Conservation (phyloP, 2,329 filamentous ascomycete genomes). For the Zasmidium cellare region DNA sequence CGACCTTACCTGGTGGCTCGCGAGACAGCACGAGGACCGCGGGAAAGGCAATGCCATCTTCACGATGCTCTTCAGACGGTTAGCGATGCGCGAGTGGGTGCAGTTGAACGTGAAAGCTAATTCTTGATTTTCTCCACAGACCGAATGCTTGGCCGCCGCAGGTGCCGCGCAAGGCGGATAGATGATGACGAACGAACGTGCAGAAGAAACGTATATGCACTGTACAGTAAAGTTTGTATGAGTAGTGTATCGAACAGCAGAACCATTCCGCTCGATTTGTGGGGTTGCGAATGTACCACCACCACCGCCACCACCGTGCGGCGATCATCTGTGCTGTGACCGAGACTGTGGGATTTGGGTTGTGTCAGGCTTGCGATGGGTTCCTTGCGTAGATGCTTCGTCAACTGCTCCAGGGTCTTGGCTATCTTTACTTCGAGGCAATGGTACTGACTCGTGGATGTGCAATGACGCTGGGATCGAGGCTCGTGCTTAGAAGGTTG, state of each 20-base stretch:
- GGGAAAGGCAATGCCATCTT: constrained; percentile 30
- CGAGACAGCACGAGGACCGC: constrained; percentile 39
- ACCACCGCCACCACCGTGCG: no score
- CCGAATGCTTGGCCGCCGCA: constrained; percentile 13
- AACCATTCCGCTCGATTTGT: not conserved
- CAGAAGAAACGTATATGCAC: not conserved
- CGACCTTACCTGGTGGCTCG: constrained; percentile 42
- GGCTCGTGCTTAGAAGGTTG: no score
- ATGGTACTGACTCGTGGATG: no score
- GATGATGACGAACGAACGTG: no score
- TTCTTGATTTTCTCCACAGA: constrained; percentile 3
- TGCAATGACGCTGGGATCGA: no score
- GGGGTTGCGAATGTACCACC: not conserved
- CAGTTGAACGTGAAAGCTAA: constrained; percentile 22
- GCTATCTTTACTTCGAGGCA: not conserved
- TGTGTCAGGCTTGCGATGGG: no score
- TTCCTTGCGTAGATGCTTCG: not conserved
- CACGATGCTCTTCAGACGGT: constrained; percentile 38
- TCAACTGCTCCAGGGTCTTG: not conserved
- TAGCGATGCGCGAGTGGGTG: constrained; percentile 24
- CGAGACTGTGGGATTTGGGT: not conserved
- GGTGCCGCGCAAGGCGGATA: not conserved
- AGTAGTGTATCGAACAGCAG: not conserved
- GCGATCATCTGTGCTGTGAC: not conserved
- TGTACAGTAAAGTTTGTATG: not conserved